A percentile compares a stretch with the other conserved stretches of the same genome.
phyloP scores from a whole-genome alignment of 805 yeast genomes.

The Candida nitratophila region DNA sequence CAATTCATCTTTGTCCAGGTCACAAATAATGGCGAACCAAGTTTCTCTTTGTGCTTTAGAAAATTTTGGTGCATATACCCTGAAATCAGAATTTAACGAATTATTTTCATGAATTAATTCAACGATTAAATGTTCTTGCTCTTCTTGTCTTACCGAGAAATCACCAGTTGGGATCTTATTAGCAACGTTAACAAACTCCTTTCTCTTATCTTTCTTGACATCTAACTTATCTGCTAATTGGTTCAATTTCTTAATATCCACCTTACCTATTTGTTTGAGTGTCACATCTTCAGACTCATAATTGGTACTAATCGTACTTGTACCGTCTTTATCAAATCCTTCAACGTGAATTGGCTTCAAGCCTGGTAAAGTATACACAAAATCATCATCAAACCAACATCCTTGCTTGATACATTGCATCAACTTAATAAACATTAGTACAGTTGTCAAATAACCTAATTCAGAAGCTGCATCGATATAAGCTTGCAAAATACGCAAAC shows the following conservation, averaged over 20 bases:
- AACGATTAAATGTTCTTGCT: slow-evolving; percentile 31
- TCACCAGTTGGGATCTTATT: slow-evolving; percentile 58
- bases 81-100: slow-evolving; percentile 50
- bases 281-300: slow-evolving; percentile 12
- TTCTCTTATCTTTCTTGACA: slow-evolving; percentile 33
- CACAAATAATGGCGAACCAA: slow-evolving; percentile 73
- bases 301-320: slow-evolving; percentile 24
- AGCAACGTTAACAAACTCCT: slow-evolving; percentile 46
- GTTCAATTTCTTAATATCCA: slow-evolving; percentile 26
- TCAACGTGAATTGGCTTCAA: slow-evolving; percentile 12
- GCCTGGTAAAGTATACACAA: slow-evolving; percentile 53
- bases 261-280: slow-evolving; percentile 37
- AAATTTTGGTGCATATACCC: slow-evolving; percentile 69
- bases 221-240: slow-evolving; percentile 31
- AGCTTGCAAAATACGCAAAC: slow-evolving; percentile 90
- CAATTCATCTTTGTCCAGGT: slow-evolving; percentile 44
- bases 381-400: slow-evolving; percentile 76
- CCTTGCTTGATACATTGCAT: slow-evolving; percentile 90
- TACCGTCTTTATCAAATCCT: slow-evolving; percentile 27
- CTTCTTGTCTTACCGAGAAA: slow-evolving; percentile 31
- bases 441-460: slow-evolving; percentile 61
- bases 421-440: slow-evolving; percentile 51
- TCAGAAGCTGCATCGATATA: slow-evolving; percentile 87
- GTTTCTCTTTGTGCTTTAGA: slow-evolving; percentile 90
- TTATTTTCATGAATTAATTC: slow-evolving; percentile 46